Conservation (phyloP, 371 early-diverging fungal species). For the Lichtheimia hyalospora region DNA sequence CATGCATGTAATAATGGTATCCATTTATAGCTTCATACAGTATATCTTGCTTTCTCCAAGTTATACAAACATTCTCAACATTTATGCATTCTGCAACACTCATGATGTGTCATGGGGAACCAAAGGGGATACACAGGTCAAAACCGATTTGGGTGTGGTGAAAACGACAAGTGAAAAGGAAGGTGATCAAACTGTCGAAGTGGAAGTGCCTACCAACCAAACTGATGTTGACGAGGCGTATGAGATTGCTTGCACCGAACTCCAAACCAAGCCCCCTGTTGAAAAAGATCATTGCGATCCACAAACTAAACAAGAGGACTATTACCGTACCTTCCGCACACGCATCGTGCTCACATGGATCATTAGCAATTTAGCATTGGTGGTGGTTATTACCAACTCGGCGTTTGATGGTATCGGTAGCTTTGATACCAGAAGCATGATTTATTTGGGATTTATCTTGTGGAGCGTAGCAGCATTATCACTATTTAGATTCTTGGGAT, state of each 20-base stretch:
- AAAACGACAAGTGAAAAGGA: constrained; percentile 38
- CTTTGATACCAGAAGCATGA: constrained; percentile 22
- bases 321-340: constrained; percentile 89
- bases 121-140: constrained; percentile 40
- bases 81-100: constrained; percentile 88
- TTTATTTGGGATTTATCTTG: constrained; percentile 81
- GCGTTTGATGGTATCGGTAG: constrained; percentile 25
- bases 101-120: constrained; percentile 77
- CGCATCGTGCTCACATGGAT: constrained; percentile 83
- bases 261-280: constrained; percentile 49
- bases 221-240: constrained; percentile 81
- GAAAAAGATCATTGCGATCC: constrained; percentile 69
- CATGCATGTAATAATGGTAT: too few relatives aligned
- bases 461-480: constrained; percentile 87
- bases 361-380: constrained; percentile 76
- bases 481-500: constrained; percentile 79
- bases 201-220: constrained; percentile 75
- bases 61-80: constrained; percentile 86
- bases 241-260: constrained; percentile 61
- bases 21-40: constrained; percentile 49
- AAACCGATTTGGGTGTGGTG: constrained; percentile 48
- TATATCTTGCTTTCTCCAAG: constrained; percentile 80
- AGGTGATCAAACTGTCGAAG: constrained; percentile 45
- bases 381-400: constrained; percentile 56
- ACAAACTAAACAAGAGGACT: constrained; percentile 85